Evolutionary conservation across 179 eudicot genomes (phyloP), one percentile per base, ranked within the genome.

Genomic region (Pouteria campechiana): DNA sequence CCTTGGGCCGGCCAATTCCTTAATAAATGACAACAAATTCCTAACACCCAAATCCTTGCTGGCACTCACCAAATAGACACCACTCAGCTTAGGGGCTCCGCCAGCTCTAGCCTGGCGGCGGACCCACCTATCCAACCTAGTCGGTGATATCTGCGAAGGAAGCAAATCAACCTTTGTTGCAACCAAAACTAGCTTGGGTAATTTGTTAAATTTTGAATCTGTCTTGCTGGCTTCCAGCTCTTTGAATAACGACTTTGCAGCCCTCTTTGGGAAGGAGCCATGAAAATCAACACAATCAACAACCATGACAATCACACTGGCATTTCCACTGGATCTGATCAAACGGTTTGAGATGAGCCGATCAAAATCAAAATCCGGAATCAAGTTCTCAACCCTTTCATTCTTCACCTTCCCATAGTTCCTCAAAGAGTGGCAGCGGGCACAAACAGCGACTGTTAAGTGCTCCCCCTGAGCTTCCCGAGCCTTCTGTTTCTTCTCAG

Each of bases 251-350:
- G 94, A 86, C 50, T 61, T 65, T 10, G 92, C 67, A 35, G 96
- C 98, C 21, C 95, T 78, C 67, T 71, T 90, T 1, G 98, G 95
- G 31, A 90, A 90, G 3, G 96, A 90, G 27, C 98, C 98, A 46
- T 82, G 95, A 60, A 90, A 90, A 62, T 90, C 98, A 28, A 86
- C 95, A 60, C 90, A 85, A 64, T 90, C 98, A 45, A 90, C 96
- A 52, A 90, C 95, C 82, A 90, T 90, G 43, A 90, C 94, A 0
- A 90, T 86, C 14, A 84, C 69, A 57, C 77, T 85, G 0, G 79
- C 84, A 17, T 39, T 75, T 27, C 90, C 81, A 3, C 90, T 63
- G 0, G 90, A 78, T 59, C 76, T 90, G 87, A 86, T 76, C 74
- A 90, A 61, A 18, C 98, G 62, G 21, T 79, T 77, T 18, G 75